Evolutionary conservation across 129 eudicot species (phyloP), one percentile per base, ranked within the genome.

Genomic region (Lonicera japonica): DNA sequence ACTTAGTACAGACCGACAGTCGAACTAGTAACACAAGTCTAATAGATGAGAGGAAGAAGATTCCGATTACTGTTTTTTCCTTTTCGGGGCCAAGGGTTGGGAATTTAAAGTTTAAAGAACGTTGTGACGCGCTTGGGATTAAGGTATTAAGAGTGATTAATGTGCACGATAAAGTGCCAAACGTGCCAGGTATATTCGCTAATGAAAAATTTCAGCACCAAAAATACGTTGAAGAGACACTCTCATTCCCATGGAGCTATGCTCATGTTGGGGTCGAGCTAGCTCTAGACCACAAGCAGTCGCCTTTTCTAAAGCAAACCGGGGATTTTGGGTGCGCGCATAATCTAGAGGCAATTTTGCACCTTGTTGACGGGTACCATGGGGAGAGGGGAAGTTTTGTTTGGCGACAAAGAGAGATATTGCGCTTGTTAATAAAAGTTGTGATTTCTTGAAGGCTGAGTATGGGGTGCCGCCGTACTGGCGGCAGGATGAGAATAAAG

Each of bases 401-500:
- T 54, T 68, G 13, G 85, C 51, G 10, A 70, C 80, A 0, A 59
- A 69, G 41, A 77, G 95, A 61, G 95, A 87, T 59, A 76, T 87
- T 36, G 95, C 95, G 9, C 81, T 87, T 39, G 88, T 87, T 56
- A 87, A 87, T 43, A 83, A 87, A 61, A 67, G 80, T 58, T 75
- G 85, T 55, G 84, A 87, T 22, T 80, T 81, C 29, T 55, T 87
- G 75, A 83, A 78, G 56, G 64, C 64, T 16, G 91, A 87, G 54
- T 83, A 73, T 51, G 95, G 81, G 8, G 91, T 87, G 64, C 95
- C 91, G 24, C 79, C 91, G 15, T 24, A 59, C 16, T 87, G 95
- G 91, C 70, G 95, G 75, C 91, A 83, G 52, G 95, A 87, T 38
- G 77, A 77, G 76, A 82, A 87, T 63, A 83, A 87, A 21, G 95